Evolutionary conservation across 768 basidiomycete genomes (phyloP).

Genomic region (Rhizopogon roseolus): DNA sequence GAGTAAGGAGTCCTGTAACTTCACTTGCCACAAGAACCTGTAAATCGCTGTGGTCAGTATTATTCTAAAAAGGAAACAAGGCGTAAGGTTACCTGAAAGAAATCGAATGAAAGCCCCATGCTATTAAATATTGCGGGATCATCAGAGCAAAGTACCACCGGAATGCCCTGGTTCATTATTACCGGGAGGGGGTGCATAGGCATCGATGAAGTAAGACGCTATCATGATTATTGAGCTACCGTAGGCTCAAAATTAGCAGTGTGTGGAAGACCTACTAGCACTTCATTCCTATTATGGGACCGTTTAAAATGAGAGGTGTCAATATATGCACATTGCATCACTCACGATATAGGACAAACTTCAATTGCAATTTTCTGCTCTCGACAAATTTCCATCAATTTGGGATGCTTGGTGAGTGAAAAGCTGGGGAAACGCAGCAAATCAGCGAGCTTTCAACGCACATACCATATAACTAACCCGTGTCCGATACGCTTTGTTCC

Average conservation of each 20-base stretch:
- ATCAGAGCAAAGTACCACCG: slow-evolving; percentile 65
- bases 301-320: neutral
- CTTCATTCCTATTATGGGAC: slow-evolving; percentile 63
- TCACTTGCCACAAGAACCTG: slow-evolving; percentile 64
- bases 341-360: slow-evolving; percentile 46
- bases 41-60: neutral
- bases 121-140: slow-evolving; percentile 72
- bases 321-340: neutral
- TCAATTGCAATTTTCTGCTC: slow-evolving; percentile 38
- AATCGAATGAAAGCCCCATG: slow-evolving; percentile 72
- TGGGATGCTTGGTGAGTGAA: slow-evolving; percentile 43
- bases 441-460: neutral
- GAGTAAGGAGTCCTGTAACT: slow-evolving; percentile 52
- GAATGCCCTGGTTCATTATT: slow-evolving; percentile 63
- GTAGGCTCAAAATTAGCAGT: neutral
- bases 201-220: slow-evolving; percentile 75
- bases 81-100: slow-evolving; percentile 51
- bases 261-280: slow-evolving; percentile 41
- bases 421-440: slow-evolving; percentile 21
- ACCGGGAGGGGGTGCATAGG: slow-evolving; percentile 67
- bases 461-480: slow-evolving; percentile 28
- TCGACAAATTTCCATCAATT: slow-evolving; percentile 38
- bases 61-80: neutral
- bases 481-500: slow-evolving; percentile 48
- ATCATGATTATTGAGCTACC: neutral